Conservation (phyloP, 805 yeast genomes). For the Suhomyces prunicola region DNA sequence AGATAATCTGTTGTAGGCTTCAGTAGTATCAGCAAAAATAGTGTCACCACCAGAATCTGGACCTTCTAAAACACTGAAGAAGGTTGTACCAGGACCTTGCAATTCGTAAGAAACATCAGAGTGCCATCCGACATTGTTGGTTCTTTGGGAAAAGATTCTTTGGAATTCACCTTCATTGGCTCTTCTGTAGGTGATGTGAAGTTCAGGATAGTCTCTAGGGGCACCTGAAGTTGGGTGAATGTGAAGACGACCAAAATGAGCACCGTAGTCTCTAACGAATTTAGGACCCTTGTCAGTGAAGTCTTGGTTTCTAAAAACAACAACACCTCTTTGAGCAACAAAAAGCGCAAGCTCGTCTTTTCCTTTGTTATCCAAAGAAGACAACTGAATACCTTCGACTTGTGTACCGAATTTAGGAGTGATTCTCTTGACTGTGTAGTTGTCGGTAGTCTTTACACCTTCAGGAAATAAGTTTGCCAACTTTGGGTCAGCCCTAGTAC, state of each 20-base stretch:
- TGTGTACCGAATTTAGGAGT: constrained; percentile 74
- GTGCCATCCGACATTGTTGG: constrained; percentile 35
- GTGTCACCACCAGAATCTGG: constrained; percentile 41
- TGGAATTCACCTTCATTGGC: constrained; percentile 27
- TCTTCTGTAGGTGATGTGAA: constrained; percentile 35
- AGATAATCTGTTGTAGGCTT: constrained; percentile 35
- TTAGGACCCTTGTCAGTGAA: constrained; percentile 49
- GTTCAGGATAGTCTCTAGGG: constrained; percentile 43
- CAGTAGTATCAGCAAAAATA: constrained; percentile 35
- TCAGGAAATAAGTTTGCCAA: constrained; percentile 51
- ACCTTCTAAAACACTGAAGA: constrained; percentile 34
- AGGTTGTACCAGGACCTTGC: constrained; percentile 34
- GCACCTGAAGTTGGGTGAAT: constrained; percentile 75
- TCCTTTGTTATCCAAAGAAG: constrained; percentile 48
- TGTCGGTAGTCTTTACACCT: constrained; percentile 13
- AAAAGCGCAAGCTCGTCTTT: constrained; percentile 68
- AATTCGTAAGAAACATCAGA: constrained; percentile 36
- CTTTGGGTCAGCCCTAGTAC: constrained; percentile 59
- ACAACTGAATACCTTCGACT: constrained; percentile 57
- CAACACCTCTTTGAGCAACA: constrained; percentile 70
- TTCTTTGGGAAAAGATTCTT: constrained; percentile 24
- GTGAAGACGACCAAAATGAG: constrained; percentile 67
- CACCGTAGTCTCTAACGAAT: constrained; percentile 52
- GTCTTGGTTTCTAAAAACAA: constrained; percentile 64
- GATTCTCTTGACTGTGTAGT: constrained; percentile 34